phyloP scores from a whole-genome alignment of 148 eudicot species.

The Polygonum aviculare region DNA sequence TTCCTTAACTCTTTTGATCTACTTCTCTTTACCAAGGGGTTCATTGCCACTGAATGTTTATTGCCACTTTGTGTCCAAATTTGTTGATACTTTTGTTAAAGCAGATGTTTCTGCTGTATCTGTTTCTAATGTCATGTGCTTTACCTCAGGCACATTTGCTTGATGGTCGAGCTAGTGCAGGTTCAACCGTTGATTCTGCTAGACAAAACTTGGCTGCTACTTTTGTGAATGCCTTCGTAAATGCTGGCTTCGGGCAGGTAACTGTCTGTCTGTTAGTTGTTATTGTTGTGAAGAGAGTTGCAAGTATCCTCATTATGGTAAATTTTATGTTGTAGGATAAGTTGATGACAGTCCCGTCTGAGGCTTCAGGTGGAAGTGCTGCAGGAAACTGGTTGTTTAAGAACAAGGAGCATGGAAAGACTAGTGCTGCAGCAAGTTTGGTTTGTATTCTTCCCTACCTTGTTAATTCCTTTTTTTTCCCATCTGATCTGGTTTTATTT shows the following conservation, averaged over 20 bases:
- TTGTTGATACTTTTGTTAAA: background rate
- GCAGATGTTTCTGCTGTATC: background rate
- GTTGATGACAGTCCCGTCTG: conserved; percentile 75
- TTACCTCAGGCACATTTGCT: conserved; percentile 72
- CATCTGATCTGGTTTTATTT: background rate
- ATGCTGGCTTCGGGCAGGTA: conserved; percentile 98
- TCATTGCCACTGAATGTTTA: background rate
- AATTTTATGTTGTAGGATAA: conserved; percentile 53
- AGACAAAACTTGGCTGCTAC: conserved; percentile 98
- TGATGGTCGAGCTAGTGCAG: conserved; percentile 92
- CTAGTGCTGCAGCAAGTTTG: conserved; percentile 98
- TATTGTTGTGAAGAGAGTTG: background rate
- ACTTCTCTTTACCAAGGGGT: background rate
- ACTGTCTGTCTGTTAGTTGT: background rate
- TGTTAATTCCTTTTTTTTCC: background rate
- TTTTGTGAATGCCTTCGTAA: conserved; percentile 96
- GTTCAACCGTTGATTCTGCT: conserved; percentile 90
- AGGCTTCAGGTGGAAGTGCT: conserved; percentile 60
- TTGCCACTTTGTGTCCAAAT: background rate
- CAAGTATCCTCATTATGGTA: background rate
- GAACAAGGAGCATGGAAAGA: conserved; percentile 93
- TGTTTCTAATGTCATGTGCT: background rate
- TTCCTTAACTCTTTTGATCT: background rate
- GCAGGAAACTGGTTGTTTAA: conserved; percentile 91
- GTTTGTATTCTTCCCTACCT: conserved; percentile 27